Percentiles rank a stretch among this genome's conserved stretches.
Conservation (phyloP, 225 moss, liverwort and hornwort genomes). For the Climacium dendroides region DNA sequence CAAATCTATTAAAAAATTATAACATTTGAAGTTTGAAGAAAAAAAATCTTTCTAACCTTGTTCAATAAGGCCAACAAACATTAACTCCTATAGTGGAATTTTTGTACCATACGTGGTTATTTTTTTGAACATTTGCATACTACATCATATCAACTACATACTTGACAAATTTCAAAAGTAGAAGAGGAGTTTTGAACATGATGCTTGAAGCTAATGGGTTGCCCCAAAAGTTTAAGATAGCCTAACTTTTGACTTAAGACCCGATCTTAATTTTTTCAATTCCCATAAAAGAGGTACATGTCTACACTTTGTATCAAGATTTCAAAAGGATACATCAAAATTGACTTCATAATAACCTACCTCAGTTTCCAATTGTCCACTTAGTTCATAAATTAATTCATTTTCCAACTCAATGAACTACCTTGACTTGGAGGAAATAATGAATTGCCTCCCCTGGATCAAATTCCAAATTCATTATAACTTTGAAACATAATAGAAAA, state of each 20-base stretch:
- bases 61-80: rapidly evolving
- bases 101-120: neutral
- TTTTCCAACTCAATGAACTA: neutral
- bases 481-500: neutral
- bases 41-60: neutral
- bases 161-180: neutral
- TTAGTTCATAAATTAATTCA: neutral
- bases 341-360: neutral
- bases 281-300: rapidly evolving
- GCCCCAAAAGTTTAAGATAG: rapidly evolving
- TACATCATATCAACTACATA: neutral
- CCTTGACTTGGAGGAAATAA: neutral
- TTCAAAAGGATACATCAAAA: neutral
- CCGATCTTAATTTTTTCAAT: neutral
- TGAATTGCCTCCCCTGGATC: too few species aligned
- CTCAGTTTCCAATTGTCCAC: rapidly evolving
- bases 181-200: neutral
- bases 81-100: neutral
- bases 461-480: neutral
- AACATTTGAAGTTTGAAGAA: neutral
- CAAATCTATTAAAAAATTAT: neutral
- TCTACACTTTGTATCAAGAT: neutral
- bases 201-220: rapidly evolving
- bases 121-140: neutral
- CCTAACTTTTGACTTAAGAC: rapidly evolving